These are phyloP conservation scores for Bipolaris cookei DNA, from an alignment of 2,329 filamentous ascomycete species.

Conservation along the genomic window DNA sequence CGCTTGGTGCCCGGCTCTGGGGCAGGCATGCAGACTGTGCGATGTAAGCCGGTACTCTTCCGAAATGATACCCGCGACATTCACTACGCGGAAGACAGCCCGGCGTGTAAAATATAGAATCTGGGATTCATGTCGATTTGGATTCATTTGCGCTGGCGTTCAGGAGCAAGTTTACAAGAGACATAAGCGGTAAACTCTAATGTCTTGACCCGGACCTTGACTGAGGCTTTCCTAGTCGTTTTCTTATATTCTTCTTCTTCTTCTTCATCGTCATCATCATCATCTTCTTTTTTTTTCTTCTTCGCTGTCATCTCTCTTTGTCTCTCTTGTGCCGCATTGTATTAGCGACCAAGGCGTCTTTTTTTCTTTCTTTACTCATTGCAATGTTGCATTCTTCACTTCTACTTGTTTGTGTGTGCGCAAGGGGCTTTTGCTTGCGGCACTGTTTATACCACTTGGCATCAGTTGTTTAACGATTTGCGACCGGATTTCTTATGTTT, in stretches of 20 bases:
- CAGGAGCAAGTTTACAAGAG: slow-evolving; percentile 35
- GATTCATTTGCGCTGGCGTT: slow-evolving; percentile 44
- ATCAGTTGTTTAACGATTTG: slow-evolving; percentile 31
- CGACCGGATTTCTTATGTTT: slow-evolving; percentile 38
- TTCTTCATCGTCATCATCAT: slow-evolving; percentile 12
- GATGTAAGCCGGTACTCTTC: slow-evolving; percentile 22
- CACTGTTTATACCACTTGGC: slow-evolving; percentile 44
- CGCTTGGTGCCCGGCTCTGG: slow-evolving; percentile 16
- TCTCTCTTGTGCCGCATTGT: neutral
- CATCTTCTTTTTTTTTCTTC: too few relatives aligned
- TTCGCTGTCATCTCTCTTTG: neutral
- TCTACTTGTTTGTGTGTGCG: slow-evolving; percentile 23
- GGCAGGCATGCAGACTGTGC: slow-evolving; percentile 23
- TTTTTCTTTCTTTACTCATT: slow-evolving; percentile 11
- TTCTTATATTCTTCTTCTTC: slow-evolving; percentile 28
- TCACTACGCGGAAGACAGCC: slow-evolving; percentile 26
- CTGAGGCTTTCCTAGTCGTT: slow-evolving; percentile 33
- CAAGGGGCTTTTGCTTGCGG: slow-evolving; percentile 21
- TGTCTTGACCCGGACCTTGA: slow-evolving; percentile 39
- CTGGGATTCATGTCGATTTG: slow-evolving; percentile 30
- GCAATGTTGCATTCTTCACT: slow-evolving; percentile 29
- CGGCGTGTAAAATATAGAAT: slow-evolving; percentile 45
- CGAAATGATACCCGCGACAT: slow-evolving; percentile 24
- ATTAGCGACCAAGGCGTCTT: slow-evolving; percentile 21
- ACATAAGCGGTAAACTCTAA: slow-evolving; percentile 42